phyloP scores from a whole-genome alignment of 2,329 filamentous ascomycete species.

The Arachnomyces sp. region DNA sequence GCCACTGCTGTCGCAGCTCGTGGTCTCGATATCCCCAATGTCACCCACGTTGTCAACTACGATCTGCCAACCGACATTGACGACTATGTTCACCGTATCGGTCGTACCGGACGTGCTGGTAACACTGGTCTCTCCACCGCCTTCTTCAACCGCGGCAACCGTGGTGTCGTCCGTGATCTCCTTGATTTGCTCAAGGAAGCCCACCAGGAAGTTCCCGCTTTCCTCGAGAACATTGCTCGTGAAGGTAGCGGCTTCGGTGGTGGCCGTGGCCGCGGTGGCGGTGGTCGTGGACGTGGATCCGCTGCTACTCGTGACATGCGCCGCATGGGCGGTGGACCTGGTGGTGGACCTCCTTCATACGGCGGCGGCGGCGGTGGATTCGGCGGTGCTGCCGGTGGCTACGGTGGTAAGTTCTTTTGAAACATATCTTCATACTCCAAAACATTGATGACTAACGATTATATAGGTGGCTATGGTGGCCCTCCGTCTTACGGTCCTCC shows the following conservation, averaged over 20 bases:
- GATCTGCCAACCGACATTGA: slow-evolving; percentile 98
- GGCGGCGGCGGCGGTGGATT: slow-evolving; percentile 22
- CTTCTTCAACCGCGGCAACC: slow-evolving; percentile 99
- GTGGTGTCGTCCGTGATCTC: slow-evolving; percentile 91
- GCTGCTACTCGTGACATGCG: slow-evolving; percentile 81
- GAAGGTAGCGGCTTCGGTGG: slow-evolving; percentile 80
- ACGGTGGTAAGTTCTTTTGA: no score
- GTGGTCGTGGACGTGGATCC: slow-evolving; percentile 59
- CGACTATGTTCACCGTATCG: slow-evolving; percentile 97
- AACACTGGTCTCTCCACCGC: slow-evolving; percentile 98
- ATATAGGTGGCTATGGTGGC: slow-evolving; percentile 25
- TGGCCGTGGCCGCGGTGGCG: slow-evolving; percentile 58
- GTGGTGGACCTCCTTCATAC: slow-evolving; percentile 30
- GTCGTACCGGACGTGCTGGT: slow-evolving; percentile 98
- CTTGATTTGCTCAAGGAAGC: slow-evolving; percentile 98
- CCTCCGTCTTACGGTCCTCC: slow-evolving; percentile 22
- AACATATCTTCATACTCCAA: no score
- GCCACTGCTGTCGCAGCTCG: slow-evolving; percentile 91
- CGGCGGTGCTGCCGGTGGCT: slow-evolving; percentile 19
- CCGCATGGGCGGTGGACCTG: slow-evolving; percentile 57
- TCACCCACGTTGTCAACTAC: slow-evolving; percentile 97
- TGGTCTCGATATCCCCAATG: slow-evolving; percentile 90
- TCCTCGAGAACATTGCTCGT: slow-evolving; percentile 95
- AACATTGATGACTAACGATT: no score
- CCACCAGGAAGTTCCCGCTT: slow-evolving; percentile 89